Evolutionary conservation across 768 basidiomycete species (phyloP).

Genomic region (Sporobolomyces phaffii): DNA sequence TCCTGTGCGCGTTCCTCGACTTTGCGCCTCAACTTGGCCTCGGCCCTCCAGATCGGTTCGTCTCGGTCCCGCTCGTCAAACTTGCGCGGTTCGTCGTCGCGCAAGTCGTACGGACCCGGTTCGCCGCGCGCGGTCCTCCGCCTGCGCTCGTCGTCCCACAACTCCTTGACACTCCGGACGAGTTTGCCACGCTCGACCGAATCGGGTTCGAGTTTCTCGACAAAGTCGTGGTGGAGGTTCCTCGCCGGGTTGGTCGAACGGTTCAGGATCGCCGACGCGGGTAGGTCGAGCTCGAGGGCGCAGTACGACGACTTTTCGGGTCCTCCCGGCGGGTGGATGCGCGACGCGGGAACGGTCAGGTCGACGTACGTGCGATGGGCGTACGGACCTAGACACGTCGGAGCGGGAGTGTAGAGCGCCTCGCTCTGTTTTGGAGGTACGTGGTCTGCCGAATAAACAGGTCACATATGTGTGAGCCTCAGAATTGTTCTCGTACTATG

Average conservation of each 20-base stretch:
- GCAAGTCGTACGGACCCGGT: constrained; percentile 26
- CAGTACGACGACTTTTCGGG: constrained; percentile 46
- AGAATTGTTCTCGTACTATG: too few species aligned
- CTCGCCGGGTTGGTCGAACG: constrained; percentile 62
- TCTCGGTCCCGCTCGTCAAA: constrained; percentile 1
- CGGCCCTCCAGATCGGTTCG: constrained; percentile 60
- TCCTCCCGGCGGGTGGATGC: constrained; percentile 43
- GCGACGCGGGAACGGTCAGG: constrained; percentile 40
- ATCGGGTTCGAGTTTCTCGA: constrained; percentile 55
- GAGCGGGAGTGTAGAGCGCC: constrained; percentile 23
- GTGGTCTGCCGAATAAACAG: constrained; percentile 5
- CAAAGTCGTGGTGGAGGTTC: constrained; percentile 61
- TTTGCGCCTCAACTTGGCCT: constrained; percentile 70
- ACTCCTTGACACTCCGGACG: constrained; percentile 78
- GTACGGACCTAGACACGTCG: constrained; percentile 13
- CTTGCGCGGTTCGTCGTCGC: constrained; percentile 13
- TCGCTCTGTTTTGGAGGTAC: neutral
- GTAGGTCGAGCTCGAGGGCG: constrained; percentile 72
- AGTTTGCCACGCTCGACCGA: constrained; percentile 60
- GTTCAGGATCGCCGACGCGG: constrained; percentile 78
- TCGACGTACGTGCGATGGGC: constrained; percentile 41
- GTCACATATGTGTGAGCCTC: neutral
- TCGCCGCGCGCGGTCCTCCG: constrained; percentile 51
- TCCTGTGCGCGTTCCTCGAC: constrained; percentile 59
- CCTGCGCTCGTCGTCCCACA: constrained; percentile 93